Conservation (phyloP, 805 yeast genomes). For the Metschnikowia reukaufii region DNA sequence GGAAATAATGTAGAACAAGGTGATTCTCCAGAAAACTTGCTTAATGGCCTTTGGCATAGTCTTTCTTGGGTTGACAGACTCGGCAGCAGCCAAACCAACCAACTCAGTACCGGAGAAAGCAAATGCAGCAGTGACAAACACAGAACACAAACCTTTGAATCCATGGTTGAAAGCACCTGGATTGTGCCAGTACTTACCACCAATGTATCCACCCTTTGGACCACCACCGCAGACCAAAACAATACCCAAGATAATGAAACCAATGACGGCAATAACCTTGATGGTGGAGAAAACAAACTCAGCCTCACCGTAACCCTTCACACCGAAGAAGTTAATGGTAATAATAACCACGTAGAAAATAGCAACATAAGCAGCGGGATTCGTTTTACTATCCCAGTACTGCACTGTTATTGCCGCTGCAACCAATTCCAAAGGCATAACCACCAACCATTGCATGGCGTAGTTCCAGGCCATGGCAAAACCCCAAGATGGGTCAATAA, state of each 20-base stretch:
- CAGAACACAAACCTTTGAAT: conserved; percentile 62
- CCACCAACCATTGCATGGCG: conserved; percentile 39
- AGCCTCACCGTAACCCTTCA: conserved; percentile 67
- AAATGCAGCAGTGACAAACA: conserved; percentile 62
- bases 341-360: conserved; percentile 54
- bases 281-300: conserved; percentile 56
- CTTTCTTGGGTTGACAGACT: conserved; percentile 59
- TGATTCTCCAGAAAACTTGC: conserved; percentile 64
- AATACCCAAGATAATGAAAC: conserved; percentile 57
- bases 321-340: conserved; percentile 58
- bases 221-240: conserved; percentile 61
- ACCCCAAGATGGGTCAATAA: conserved; percentile 27
- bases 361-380: conserved; percentile 57
- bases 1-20: conserved; percentile 54
- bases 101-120: conserved; percentile 69
- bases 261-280: conserved; percentile 58
- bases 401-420: conserved; percentile 42
- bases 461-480: conserved; percentile 35
- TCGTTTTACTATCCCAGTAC: conserved; percentile 45
- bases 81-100: conserved; percentile 66
- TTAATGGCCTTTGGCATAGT: conserved; percentile 64
- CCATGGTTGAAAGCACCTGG: conserved; percentile 61
- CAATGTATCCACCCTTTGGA: conserved; percentile 52
- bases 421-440: conserved; percentile 37
- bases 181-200: conserved; percentile 56